Conservation (phyloP, 2,329 filamentous ascomycete genomes). For the Alternaria longipes region DNA sequence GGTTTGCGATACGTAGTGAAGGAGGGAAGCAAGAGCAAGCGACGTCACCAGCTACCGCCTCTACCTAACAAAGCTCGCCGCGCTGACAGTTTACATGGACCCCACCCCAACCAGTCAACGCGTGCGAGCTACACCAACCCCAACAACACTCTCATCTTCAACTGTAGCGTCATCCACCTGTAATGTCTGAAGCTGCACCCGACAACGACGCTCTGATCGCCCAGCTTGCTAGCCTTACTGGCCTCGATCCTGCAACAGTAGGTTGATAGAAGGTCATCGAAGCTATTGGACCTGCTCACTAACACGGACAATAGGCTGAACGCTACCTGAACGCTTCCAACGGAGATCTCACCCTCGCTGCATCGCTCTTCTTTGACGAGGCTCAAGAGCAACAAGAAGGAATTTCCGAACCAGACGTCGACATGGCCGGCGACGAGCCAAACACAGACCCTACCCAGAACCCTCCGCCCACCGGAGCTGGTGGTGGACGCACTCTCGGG, state of each 20-base stretch:
- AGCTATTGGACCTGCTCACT: conserved; percentile 32
- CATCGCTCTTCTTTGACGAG: conserved; percentile 56
- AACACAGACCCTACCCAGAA: conserved; percentile 29
- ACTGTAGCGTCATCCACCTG: conserved; percentile 7
- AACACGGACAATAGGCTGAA: conserved; percentile 53
- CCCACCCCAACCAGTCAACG: conserved; percentile 15
- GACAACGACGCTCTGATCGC: conserved; percentile 49
- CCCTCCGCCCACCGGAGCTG: conserved; percentile 34
- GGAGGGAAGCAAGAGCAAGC: neutral
- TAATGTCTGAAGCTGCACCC: conserved; percentile 46
- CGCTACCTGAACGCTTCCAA: conserved; percentile 54
- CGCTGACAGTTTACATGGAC: conserved; percentile 7
- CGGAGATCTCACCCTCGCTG: conserved; percentile 58
- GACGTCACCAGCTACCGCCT: conserved; percentile 18
- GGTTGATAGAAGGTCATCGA: conserved; percentile 41
- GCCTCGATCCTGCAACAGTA: conserved; percentile 46
- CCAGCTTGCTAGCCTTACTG: conserved; percentile 48
- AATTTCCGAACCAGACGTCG: conserved; percentile 34
- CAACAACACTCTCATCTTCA: conserved; percentile 9
- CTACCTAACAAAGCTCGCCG: conserved; percentile 2
- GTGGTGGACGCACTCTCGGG: conserved; percentile 50
- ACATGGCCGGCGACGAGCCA: conserved; percentile 49
- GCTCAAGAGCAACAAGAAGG: conserved; percentile 33
- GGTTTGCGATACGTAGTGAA: neutral
- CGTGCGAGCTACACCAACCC: conserved; percentile 15